phyloP scores from a whole-genome alignment of 2,329 filamentous ascomycete species.

The Aspergillus sp. region DNA sequence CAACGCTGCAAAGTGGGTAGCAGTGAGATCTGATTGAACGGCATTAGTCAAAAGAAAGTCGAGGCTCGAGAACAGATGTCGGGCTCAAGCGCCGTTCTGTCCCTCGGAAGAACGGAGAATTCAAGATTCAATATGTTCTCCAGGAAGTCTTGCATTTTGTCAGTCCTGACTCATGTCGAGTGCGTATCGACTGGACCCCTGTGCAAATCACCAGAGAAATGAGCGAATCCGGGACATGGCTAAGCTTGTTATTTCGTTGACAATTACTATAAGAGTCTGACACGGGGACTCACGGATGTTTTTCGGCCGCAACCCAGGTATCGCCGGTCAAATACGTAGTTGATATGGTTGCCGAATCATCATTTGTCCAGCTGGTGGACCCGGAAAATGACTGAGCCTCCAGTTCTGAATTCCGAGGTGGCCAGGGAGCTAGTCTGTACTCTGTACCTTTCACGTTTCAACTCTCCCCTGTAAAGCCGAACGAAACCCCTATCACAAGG shows the following conservation, averaged over 20 bases:
- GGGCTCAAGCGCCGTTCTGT: not conserved
- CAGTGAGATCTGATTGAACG: not conserved
- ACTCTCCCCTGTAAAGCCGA: not conserved
- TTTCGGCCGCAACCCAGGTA: not conserved
- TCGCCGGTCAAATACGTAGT: not conserved
- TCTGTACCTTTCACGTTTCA: not conserved
- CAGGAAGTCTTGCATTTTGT: not conserved
- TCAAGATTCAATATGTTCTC: not conserved
- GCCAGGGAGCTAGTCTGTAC: not conserved
- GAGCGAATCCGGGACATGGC: not conserved
- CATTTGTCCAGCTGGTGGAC: slow-evolving; percentile 16
- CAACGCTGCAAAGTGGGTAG: slow-evolving; percentile 1
- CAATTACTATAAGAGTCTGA: not conserved
- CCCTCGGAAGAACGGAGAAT: not conserved
- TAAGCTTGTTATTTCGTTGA: not conserved
- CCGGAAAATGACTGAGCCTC: slow-evolving; percentile 15
- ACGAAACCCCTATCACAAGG: not conserved
- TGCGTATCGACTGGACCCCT: slow-evolving; percentile 1
- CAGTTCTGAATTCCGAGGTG: not conserved
- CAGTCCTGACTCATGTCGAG: not conserved
- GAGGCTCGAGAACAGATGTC: not conserved
- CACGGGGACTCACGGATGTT: not conserved
- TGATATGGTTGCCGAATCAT: slow-evolving; percentile 15
- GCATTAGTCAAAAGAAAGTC: not conserved
- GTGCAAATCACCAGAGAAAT: slow-evolving; percentile 11